Evolutionary conservation across 192 early-diverging fungal species (phyloP), one percentile per base, ranked within the genome.

Genomic region (Gigaspora rosea): DNA sequence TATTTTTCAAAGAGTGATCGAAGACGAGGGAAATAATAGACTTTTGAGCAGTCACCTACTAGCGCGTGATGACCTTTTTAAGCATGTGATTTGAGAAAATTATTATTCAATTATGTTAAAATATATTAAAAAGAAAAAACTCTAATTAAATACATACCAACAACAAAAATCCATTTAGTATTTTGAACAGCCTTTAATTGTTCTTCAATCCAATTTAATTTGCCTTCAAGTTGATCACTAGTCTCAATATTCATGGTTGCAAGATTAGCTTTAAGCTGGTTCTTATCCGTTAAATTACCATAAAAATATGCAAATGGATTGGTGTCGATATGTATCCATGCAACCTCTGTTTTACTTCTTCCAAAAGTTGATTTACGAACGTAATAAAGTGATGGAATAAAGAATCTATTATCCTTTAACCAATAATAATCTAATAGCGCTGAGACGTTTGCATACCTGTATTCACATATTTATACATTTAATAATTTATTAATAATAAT

Each of bases 41-140:
- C 16, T 15, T 74, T 10, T 32, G 58, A 46, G 41, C 72, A 74
- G 12, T 35, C 18, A 6, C 72, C 72, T 47, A 74, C 59, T 48
- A 74, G 59, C n/a, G 58, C 56, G 47, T 74, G 72, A 74, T 74
- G 72, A 8, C 72, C 72, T 74, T 48, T 6, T 41, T 41, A 41
- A 41, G 7, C 41, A 41, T 27, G 41, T 41, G 7, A 41, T 1
- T 41, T 41, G 27, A 41, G 41, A 41, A 41, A 41, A 41, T 41
- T 41, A 27, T 27, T 27, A 27, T 27, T 27, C 27, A 27, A 27
- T 41, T 3, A 41, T 41, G 41, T 72, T 33, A 64, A 64, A n/a
- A 57, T 57, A 3, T 57, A 57, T 32, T 20, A 46, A 41, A 32
- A 66, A 35, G 47, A 35, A 66, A 46, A 46, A n/a, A 8, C 41